These are phyloP conservation scores for Leptographium wingfieldii DNA, from an alignment of 2,329 filamentous ascomycete genomes.

Conservation along the genomic window DNA sequence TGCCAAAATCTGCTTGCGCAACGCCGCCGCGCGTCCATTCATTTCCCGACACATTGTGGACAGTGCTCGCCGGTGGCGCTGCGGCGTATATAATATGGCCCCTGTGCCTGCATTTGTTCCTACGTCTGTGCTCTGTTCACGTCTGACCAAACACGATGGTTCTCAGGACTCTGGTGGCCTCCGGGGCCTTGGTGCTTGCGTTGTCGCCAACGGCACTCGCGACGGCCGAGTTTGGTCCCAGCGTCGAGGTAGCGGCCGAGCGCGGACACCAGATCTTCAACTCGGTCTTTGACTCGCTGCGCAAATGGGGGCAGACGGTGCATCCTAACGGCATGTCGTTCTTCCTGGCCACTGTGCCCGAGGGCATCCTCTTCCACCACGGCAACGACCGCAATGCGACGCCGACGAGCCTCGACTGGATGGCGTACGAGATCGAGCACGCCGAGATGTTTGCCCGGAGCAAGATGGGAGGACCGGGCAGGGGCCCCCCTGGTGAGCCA, in stretches of 20 bases:
- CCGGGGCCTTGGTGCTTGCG: not conserved
- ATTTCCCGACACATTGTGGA: not conserved
- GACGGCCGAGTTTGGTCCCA: not conserved
- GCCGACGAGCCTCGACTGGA: conserved; percentile 48
- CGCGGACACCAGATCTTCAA: conserved; percentile 42
- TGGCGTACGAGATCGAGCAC: conserved; percentile 68
- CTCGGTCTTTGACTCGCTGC: conserved; percentile 23
- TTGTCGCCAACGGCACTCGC: not conserved
- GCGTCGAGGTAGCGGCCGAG: conserved; percentile 1
- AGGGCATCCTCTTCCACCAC: conserved; percentile 55
- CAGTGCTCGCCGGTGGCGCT: not conserved
- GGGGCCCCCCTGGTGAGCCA: too few relatives aligned
- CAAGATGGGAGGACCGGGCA: not conserved
- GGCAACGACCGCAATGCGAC: conserved; percentile 35
- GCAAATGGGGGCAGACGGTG: conserved; percentile 60
- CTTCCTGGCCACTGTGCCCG: conserved; percentile 52
- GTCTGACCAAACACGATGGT: not conserved
- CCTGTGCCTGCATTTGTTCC: not conserved
- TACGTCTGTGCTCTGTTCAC: not conserved
- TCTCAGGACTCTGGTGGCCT: not conserved
- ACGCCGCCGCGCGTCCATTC: not conserved
- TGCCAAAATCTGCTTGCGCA: not conserved
- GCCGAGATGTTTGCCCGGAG: conserved; percentile 48
- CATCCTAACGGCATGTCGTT: conserved; percentile 67
- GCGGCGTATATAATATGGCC: not conserved